Base-by-base conservation (phyloP, 2,329 filamentous ascomycete genomes). In the Verticillium nubilum region DNA sequence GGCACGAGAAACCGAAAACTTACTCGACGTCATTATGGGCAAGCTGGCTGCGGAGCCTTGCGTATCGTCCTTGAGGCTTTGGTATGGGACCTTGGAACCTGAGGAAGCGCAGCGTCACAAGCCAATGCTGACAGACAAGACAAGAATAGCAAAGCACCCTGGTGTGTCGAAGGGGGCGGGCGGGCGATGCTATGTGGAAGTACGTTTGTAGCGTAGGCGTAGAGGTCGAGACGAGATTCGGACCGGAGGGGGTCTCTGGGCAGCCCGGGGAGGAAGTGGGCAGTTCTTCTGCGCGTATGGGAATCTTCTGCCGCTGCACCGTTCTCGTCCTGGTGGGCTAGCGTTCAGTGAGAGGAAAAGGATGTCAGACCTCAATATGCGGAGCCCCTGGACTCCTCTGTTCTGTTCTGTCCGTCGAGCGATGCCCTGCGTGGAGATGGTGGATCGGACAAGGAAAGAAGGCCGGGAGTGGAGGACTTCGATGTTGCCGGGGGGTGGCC, bases 1-100 rank as follows among this genome's bases (percentile, higher is more conserved):
- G 63, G 73, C 42, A 50, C 42, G 42, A 50, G 54, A 63, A 53
- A 60, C 59, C 56, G 62, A 62, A 52, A 64, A 78, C 75, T 78
- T 79, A 75, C 74, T 74, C 67, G 76, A 77, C 70, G 76, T 73
- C 76, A 78, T 79, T 66, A 67, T 74, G 72, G 72, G 72, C 68
- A 70, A 69, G 57, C n/a, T 33, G 33, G 25, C 52, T 50, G 42
- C 42, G 42, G 19, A 50, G 42, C 42, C 10, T 50, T 50, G 42
- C 42, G n/a, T 23, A 23, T 25, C 19, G 42, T 23, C n/a, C 42
- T 50, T 23, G 19, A 23, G 19, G n/a, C 42, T 50, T 50, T 50
- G 42, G 42, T 50, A 23, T 23, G 42, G 42, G 19, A 50, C 42
- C 42, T 50, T 23, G 42, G 42, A 37, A 50, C 42, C 42, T 23